These are phyloP conservation scores for Chlamydomonas asymmetrica DNA, from an alignment of 139 green algal genomes.

Conservation along the genomic window DNA sequence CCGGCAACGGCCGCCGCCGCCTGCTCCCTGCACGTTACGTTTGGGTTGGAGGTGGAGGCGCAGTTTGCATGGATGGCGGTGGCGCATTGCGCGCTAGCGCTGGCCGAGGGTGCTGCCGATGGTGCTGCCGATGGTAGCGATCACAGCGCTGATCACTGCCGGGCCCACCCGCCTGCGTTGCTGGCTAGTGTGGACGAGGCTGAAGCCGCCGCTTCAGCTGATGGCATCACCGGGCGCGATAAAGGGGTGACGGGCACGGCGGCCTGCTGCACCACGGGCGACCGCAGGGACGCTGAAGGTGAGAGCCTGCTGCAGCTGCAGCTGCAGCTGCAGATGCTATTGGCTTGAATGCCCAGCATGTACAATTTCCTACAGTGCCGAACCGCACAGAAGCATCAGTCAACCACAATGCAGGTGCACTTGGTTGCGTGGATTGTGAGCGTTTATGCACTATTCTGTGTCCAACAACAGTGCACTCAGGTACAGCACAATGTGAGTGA, in stretches of 20 bases:
- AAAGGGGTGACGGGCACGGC: too few species aligned
- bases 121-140: background rate
- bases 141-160: background rate
- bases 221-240: too few species aligned
- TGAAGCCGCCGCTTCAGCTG: too few species aligned
- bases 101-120: background rate
- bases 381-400: background rate
- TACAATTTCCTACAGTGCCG: too few species aligned
- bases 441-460: background rate
- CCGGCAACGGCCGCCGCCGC: background rate
- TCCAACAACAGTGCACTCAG: background rate
- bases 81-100: slow-evolving; percentile 3
- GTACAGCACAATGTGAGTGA: background rate
- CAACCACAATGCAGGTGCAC: background rate
- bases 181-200: too few species aligned
- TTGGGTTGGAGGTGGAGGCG: slow-evolving; percentile 18
- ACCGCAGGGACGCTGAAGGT: background rate
- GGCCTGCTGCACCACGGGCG: too few species aligned
- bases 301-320: background rate
- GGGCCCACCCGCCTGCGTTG: too few species aligned
- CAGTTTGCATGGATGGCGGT: slow-evolving; percentile 19
- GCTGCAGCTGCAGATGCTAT: background rate
- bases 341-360: too few species aligned
- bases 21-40: slow-evolving; percentile 16
- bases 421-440: background rate